Percentiles rank a stretch among this genome's conserved stretches.
phyloP scores from a whole-genome alignment of 75 land plant species.

The Cupressus sempervirens region DNA sequence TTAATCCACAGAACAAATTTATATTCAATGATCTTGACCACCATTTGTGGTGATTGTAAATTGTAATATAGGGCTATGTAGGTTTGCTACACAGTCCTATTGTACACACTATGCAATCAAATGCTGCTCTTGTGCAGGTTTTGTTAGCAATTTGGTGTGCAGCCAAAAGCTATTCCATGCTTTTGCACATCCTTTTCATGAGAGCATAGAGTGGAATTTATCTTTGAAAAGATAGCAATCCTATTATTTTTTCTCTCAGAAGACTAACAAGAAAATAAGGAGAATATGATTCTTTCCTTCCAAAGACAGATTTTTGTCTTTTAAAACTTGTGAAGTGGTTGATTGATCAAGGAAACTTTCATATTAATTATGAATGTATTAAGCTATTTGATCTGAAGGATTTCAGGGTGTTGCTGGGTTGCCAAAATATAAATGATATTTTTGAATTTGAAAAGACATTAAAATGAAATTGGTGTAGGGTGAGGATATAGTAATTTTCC shows the following conservation, averaged over 20 bases:
- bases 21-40: conserved; percentile 7
- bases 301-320: not conserved
- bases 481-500: not conserved
- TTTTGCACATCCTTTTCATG: not conserved
- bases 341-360: not conserved
- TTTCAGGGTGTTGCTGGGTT: not conserved
- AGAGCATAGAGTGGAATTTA: not conserved
- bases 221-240: not conserved
- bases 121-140: not conserved
- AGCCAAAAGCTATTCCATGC: not conserved
- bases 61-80: conserved; percentile 13
- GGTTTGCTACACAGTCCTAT: conserved; percentile 4
- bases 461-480: not conserved
- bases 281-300: not conserved
- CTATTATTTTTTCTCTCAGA: conserved; percentile 2
- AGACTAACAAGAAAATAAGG: not conserved
- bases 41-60: conserved; percentile 13
- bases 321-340: not conserved
- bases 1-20: not conserved
- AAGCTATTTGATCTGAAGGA: not conserved
- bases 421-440: not conserved
- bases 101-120: conserved; percentile 8
- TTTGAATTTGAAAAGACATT: not conserved
- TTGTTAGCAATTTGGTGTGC: conserved; percentile 9
- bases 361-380: not conserved